Base-by-base conservation (phyloP, 1,139 yeast species). In the Sugiyamaella novakii region DNA sequence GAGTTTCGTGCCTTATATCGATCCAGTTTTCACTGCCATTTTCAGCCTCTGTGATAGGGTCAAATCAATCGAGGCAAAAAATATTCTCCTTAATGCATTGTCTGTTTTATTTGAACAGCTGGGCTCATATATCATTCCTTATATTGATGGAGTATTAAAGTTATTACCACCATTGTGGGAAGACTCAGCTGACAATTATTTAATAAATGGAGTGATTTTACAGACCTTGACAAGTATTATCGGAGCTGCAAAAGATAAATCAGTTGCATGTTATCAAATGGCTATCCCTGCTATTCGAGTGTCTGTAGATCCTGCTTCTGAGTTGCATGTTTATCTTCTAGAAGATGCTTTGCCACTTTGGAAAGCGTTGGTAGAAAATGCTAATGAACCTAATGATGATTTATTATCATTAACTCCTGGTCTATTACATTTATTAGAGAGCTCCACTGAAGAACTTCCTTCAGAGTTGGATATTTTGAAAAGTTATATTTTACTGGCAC, bases 281-380 rank as follows among this genome's bases (percentile, higher is more conserved):
- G 79, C 87, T 0, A 59, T 87, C 12, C 94, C 95, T 1, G 72
- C 87, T 49, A 74, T 91, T 28, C 71, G 72, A 14, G 69, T 73
- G 3, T 78, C 84, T 35, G 83, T 95, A 56, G 83, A 88, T 55
- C 82, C 82, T 6, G 60, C 69, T 3, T 78, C 89, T 1, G 81
- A 80, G 28, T 73, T 75, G 49, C 83, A 83, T 56, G 72, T 83
- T 2, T 72, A 87, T 46, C 66, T 92, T 8, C 75, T 85, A 24
- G 98, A 92, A 61, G 98, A 92, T 66, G 97, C 95, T 0, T 81
- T 81, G 60, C 95, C 87, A 46, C 71, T 92, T 46, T 91, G 98
- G 97, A 72, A 79, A 33, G 76, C 84, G 0, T 63, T 88, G 3
- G 66, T 91, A 45, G 86, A 82, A 53, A 82, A 83, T 45, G 68